phyloP scores from a whole-genome alignment of 345 rosid genomes.

The Crucihimalaya himalaica region DNA sequence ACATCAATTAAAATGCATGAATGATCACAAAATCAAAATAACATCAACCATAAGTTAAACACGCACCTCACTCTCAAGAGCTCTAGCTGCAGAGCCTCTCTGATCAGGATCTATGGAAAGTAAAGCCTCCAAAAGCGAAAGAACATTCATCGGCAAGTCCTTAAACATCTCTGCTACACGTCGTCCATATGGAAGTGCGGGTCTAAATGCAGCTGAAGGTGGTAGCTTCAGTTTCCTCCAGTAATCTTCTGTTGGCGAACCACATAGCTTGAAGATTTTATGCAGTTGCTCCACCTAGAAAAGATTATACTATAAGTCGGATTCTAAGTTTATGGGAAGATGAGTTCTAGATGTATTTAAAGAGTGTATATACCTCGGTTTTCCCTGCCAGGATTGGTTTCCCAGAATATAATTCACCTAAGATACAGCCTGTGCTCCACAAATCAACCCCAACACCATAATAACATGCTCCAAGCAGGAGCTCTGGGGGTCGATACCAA shows the following conservation, averaged over 20 bases:
- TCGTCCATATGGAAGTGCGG: conserved; percentile 72
- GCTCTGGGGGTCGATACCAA: conserved; percentile 99
- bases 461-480: conserved; percentile 82
- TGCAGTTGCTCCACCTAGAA: conserved; percentile 85
- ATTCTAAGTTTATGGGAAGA: background rate
- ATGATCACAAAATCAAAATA: background rate
- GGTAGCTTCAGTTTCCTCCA: conserved; percentile 76
- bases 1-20: conserved; percentile 14
- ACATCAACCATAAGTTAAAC: background rate
- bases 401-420: conserved; percentile 81
- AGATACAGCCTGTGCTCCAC: conserved; percentile 98
- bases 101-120: conserved; percentile 77
- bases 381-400: conserved; percentile 92
- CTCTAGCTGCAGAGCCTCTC: conserved; percentile 78
- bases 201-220: conserved; percentile 76
- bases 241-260: conserved; percentile 83
- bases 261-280: conserved; percentile 79
- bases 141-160: conserved; percentile 59
- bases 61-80: conserved; percentile 79
- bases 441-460: conserved; percentile 90
- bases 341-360: background rate
- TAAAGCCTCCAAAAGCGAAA: conserved; percentile 72
- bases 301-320: background rate
- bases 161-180: conserved; percentile 68
- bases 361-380: conserved; percentile 69